Evolutionary conservation across 2,329 filamentous ascomycete genomes (phyloP), one percentile per base, ranked within the genome.

Genomic region (Aspergillus tubingensis): DNA sequence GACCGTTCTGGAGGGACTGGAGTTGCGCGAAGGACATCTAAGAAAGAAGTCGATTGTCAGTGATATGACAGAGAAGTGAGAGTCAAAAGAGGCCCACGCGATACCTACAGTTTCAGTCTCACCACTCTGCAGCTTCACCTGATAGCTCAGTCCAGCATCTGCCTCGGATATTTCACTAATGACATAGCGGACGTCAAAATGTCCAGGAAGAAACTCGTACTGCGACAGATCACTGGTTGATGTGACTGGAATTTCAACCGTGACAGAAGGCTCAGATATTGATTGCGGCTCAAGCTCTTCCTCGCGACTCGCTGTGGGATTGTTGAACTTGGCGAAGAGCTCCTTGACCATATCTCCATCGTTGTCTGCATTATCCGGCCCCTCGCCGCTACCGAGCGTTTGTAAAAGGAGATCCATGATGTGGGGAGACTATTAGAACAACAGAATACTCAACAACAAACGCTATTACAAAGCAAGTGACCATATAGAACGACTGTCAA

Each of bases 181-280:
- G 52, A 79, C 64, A 27, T 67, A 68, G 17, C 65, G 66, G 11
- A 74, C 72, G 6, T 65, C 62, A 57, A 72, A 77, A 63, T 79
- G 76, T 10, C 76, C 77, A 1, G 76, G 76, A 13, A 80, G 66
- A 57, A 68, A 76, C 13, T 76, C 68, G 63, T 78, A 80, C 19
- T 76, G n/a, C 15, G n/a, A 11, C 10, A 55, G 72, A 10, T 73
- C 65, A 19, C 64, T 62, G 43, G 77, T 68, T 4, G 67, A 54
- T 5, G 76, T 54, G 1, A 19, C 48, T 8, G 77, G 76, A 11
- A 77, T 60, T 30, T 74, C 63, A 36, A 80, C 69, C 5, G 10
- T 36, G 10, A 47, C 39, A 17, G 25, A 41, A 11, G 47, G 27
- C n/a, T 27, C 23, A 8, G n/a, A 5, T 21, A 19, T n/a, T 3